Evolutionary conservation across 139 green algal species (phyloP).

Genomic region (Chlamydomonas sphaeroides): DNA sequence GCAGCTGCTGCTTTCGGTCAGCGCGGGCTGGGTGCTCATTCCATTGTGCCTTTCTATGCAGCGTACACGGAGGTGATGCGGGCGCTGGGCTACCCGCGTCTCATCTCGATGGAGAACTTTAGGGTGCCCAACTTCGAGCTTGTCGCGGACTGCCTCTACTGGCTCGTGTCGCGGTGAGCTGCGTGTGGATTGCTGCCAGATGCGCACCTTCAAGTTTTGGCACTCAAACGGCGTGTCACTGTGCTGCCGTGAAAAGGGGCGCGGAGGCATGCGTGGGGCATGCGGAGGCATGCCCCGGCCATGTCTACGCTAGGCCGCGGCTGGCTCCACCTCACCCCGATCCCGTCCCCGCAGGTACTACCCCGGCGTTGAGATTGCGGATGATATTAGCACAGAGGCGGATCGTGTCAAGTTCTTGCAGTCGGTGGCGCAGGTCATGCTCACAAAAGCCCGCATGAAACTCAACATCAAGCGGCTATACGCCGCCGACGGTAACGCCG

Average conservation of each 20-base stretch:
- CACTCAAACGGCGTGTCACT: no score
- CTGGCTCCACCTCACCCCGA: no score
- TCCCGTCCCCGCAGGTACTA: conserved; percentile 57
- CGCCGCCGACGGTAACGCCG: conserved; percentile 76
- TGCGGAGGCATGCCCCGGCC: no score
- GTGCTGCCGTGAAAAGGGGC: no score
- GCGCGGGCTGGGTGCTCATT: not conserved
- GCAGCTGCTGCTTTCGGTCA: not conserved
- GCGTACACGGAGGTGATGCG: conserved; percentile 83
- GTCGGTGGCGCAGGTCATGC: conserved; percentile 66
- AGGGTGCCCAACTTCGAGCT: conserved; percentile 85
- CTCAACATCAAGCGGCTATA: conserved; percentile 90
- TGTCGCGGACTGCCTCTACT: conserved; percentile 85
- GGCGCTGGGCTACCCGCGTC: conserved; percentile 74
- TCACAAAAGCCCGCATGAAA: conserved; percentile 80
- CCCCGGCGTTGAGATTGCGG: conserved; percentile 62
- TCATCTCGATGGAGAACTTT: conserved; percentile 86
- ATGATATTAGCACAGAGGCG: conserved; percentile 82
- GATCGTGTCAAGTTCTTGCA: conserved; percentile 84
- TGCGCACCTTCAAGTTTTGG: no score
- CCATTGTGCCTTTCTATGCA: conserved; percentile 58
- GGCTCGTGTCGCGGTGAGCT: conserved; percentile 84
- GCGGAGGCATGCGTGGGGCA: no score
- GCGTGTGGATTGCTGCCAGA: no score
- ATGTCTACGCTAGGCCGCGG: no score